Conservation (phyloP, 108 stramenopile genomes). For the Cyclotella cryptica region DNA sequence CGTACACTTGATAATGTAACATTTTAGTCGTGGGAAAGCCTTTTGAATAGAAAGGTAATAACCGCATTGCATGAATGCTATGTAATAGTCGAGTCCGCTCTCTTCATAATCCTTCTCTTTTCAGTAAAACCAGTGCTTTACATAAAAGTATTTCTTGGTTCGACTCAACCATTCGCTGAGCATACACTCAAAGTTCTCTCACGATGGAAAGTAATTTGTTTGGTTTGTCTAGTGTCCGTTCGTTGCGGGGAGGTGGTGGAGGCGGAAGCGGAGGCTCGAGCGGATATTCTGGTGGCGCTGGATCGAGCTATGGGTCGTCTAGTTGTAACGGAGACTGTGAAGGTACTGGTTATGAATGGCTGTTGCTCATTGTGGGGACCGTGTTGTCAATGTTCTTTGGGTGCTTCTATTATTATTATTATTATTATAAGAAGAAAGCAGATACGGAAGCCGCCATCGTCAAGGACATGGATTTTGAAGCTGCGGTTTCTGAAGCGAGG, state of each 20-base stretch:
- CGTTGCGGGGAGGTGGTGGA: conserved; percentile 7
- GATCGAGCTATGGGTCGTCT: background rate
- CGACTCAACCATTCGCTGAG: no score
- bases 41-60: no score
- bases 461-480: background rate
- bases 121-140: no score
- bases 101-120: no score
- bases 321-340: background rate
- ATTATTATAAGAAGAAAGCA: background rate
- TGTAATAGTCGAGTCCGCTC: no score
- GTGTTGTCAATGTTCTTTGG: background rate
- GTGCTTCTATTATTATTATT: background rate
- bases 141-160: no score
- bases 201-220: no score
- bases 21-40: no score
- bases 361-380: background rate
- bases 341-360: background rate
- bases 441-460: background rate
- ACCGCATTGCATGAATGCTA: no score
- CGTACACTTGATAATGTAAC: no score
- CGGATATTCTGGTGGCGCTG: conserved; percentile 5
- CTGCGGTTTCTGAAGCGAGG: conserved; percentile 32
- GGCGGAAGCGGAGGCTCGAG: conserved; percentile 11
- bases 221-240: background rate
- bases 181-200: no score